Conservation (phyloP, 2,329 filamentous ascomycete species). For the Trichophyton simii region DNA sequence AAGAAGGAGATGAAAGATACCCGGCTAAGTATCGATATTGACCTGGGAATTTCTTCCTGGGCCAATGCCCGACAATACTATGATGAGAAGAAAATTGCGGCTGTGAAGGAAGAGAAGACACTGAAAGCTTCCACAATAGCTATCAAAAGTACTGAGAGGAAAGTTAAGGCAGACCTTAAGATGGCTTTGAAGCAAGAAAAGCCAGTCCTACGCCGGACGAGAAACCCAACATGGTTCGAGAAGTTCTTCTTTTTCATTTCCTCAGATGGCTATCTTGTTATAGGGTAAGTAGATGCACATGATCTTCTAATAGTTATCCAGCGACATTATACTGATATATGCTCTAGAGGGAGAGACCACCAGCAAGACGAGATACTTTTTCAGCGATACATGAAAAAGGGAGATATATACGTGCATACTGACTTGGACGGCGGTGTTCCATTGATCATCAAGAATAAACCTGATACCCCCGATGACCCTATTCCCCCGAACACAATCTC, state of each 20-base stretch:
- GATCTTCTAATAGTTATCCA: neutral
- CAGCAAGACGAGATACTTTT: constrained; percentile 92
- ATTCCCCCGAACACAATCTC: constrained; percentile 84
- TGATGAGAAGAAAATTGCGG: constrained; percentile 72
- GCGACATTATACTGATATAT: constrained; percentile 2
- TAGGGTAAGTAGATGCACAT: constrained; percentile 41
- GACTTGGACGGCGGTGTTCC: constrained; percentile 72
- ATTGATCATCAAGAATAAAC: constrained; percentile 84
- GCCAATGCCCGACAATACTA: constrained; percentile 87
- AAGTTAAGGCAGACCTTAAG: constrained; percentile 73
- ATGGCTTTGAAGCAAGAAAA: constrained; percentile 88
- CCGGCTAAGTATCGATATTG: constrained; percentile 64
- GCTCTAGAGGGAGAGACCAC: constrained; percentile 57
- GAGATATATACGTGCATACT: constrained; percentile 84
- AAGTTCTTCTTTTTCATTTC: constrained; percentile 95
- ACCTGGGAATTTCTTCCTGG: constrained; percentile 71
- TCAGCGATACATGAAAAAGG: constrained; percentile 68
- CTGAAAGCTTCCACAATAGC: constrained; percentile 67
- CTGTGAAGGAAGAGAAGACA: constrained; percentile 78
- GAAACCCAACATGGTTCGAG: constrained; percentile 87
- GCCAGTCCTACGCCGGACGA: constrained; percentile 66
- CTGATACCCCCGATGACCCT: constrained; percentile 62
- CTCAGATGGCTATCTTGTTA: constrained; percentile 83
- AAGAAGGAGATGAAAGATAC: constrained; percentile 16
- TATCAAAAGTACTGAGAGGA: constrained; percentile 78